Evolutionary conservation across 352 stramenopile species (phyloP).

Genomic region (Thraustotheca clavata): DNA sequence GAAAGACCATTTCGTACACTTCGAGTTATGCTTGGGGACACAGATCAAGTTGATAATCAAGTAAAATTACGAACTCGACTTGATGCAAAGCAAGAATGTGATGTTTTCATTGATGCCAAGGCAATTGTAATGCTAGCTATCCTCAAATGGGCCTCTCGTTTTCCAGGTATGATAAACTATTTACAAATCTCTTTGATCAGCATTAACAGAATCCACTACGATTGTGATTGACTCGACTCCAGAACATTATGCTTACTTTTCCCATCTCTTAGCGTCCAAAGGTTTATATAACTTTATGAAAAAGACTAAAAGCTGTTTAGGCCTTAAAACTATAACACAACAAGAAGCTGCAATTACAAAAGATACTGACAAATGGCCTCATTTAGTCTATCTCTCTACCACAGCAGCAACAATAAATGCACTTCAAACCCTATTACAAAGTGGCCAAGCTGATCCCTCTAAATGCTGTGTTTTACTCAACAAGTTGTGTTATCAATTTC

Average conservation of each 20-base stretch:
- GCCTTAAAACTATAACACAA: background rate
- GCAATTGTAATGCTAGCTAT: slow-evolving; percentile 42
- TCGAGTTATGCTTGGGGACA: slow-evolving; percentile 49
- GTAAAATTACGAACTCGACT: slow-evolving; percentile 43
- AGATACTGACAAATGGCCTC: slow-evolving; percentile 32
- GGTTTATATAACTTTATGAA: background rate
- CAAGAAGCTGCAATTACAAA: background rate
- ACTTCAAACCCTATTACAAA: slow-evolving; percentile 39
- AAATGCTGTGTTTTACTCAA: slow-evolving; percentile 58
- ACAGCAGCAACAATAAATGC: slow-evolving; percentile 57
- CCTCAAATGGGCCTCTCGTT: slow-evolving; percentile 45
- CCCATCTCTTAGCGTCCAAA: background rate
- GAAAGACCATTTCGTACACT: slow-evolving; percentile 44
- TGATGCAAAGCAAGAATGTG: slow-evolving; percentile 47
- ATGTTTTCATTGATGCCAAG: slow-evolving; percentile 62
- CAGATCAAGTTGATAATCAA: slow-evolving; percentile 34
- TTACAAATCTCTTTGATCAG: background rate
- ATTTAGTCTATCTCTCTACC: slow-evolving; percentile 51
- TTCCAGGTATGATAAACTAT: slow-evolving; percentile 14
- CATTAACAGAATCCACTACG: slow-evolving; percentile 38
- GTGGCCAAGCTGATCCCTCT: slow-evolving; percentile 32
- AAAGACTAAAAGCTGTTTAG: background rate
- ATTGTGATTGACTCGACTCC: slow-evolving; percentile 50
- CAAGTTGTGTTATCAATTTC: slow-evolving; percentile 18
- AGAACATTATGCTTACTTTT: slow-evolving; percentile 31